Evolutionary conservation across 805 yeast genomes (phyloP).

Genomic region (Trichomonascus vanleenenianus): DNA sequence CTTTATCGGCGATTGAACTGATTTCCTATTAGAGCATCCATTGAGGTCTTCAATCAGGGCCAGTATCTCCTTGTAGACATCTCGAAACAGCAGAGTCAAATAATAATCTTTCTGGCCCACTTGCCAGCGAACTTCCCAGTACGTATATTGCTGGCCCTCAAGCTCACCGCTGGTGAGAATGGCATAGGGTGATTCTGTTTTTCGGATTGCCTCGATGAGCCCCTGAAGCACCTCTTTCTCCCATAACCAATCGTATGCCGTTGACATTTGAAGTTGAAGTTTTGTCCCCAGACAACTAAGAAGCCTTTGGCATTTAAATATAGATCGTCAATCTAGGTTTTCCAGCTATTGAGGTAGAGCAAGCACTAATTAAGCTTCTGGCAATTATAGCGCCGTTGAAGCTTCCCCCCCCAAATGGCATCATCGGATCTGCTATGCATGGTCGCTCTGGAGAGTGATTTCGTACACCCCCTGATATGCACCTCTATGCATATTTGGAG

Average conservation of each 20-base stretch:
- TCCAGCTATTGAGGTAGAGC: no score
- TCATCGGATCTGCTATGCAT: not conserved
- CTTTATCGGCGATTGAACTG: not conserved
- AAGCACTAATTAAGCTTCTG: not conserved
- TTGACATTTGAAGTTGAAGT: no score
- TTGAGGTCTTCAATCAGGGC: not conserved
- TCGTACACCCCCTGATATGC: no score
- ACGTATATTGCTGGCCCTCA: no score
- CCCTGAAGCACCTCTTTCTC: not conserved
- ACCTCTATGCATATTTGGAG: no score
- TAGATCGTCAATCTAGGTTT: no score
- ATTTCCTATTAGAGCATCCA: not conserved
- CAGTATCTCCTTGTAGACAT: not conserved
- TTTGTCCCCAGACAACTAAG: no score
- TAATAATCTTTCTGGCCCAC: not conserved
- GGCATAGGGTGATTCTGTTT: not conserved
- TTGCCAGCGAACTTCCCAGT: not conserved
- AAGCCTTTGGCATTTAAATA: not conserved
- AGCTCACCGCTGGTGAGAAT: not conserved
- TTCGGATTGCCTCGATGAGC: not conserved
- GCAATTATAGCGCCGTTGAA: no score
- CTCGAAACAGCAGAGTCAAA: not conserved
- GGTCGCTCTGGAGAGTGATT: no score
- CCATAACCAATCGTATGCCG: not conserved
- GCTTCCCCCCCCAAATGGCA: not conserved